These are phyloP conservation scores for Metschnikowia anglica DNA, from an alignment of 805 yeast species.

Conservation along the genomic window DNA sequence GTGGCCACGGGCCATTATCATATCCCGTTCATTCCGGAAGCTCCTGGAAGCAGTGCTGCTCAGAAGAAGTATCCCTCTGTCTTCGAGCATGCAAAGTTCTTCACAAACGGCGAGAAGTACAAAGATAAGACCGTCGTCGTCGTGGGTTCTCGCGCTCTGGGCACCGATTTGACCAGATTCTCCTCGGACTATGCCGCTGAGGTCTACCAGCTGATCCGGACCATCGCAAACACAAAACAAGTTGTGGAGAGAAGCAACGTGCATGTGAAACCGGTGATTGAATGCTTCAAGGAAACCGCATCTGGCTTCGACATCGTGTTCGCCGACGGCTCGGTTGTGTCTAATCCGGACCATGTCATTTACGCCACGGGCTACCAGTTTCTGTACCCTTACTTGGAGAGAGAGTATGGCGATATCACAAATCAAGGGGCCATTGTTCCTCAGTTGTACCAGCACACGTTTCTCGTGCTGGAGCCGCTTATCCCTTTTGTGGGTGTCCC, in stretches of 20 bases:
- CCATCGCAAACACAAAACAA: conserved; percentile 8
- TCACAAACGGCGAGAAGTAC: conserved; percentile 30
- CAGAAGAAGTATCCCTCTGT: conserved; percentile 27
- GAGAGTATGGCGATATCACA: conserved; percentile 43
- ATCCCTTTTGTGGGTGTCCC: conserved; percentile 64
- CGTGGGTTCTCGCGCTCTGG: conserved; percentile 31
- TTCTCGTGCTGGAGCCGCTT: conserved; percentile 60
- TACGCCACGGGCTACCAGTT: conserved; percentile 78
- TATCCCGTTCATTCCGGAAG: conserved; percentile 45
- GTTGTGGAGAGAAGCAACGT: conserved; percentile 19
- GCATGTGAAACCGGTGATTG: conserved; percentile 27
- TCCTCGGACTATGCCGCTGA: conserved; percentile 23
- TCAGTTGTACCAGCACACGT: conserved; percentile 58
- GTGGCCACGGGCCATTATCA: conserved; percentile 51
- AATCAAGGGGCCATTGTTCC: conserved; percentile 38
- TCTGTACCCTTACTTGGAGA: conserved; percentile 56
- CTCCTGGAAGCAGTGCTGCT: conserved; percentile 41
- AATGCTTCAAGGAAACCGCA: conserved; percentile 24
- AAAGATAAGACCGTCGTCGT: conserved; percentile 25
- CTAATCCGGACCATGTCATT: conserved; percentile 54
- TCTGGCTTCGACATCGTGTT: conserved; percentile 39
- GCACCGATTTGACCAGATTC: conserved; percentile 31
- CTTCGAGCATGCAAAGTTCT: conserved; percentile 48
- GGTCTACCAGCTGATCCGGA: conserved; percentile 34
- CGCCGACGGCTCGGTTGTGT: conserved; percentile 46